These are phyloP conservation scores for Leishmania major DNA, from an alignment of 208 protist genomes.

Conservation along the genomic window DNA sequence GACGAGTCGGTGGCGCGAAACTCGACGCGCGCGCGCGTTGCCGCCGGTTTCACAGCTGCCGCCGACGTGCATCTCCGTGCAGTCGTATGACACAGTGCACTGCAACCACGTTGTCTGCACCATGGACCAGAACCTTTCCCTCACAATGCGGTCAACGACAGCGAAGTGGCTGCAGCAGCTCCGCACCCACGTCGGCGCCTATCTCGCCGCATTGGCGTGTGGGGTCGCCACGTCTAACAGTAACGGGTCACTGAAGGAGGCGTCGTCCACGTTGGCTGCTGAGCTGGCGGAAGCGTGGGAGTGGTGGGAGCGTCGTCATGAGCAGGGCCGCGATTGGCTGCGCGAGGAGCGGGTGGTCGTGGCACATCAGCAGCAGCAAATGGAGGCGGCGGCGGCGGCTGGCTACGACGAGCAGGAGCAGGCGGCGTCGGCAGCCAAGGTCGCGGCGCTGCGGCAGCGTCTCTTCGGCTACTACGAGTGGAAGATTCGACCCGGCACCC, in stretches of 20 bases:
- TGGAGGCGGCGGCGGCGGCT: not conserved
- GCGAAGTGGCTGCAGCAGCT: conserved; percentile 72
- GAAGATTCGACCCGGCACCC: conserved; percentile 19
- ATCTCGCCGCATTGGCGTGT: conserved; percentile 37
- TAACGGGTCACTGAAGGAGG: not conserved
- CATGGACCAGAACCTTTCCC: conserved; percentile 55
- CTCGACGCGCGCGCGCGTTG: conserved; percentile 56
- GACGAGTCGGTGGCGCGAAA: conserved; percentile 79
- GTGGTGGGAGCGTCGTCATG: conserved; percentile 69
- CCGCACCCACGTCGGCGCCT: conserved; percentile 42
- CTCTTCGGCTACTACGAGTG: conserved; percentile 49
- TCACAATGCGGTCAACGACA: conserved; percentile 71
- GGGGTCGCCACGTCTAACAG: conserved; percentile 3
- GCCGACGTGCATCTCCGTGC: conserved; percentile 45
- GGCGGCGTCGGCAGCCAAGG: conserved; percentile 10
- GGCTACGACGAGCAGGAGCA: not conserved
- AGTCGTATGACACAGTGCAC: conserved; percentile 77
- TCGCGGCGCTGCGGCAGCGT: conserved; percentile 13
- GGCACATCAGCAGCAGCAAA: conserved; percentile 11
- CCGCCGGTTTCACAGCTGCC: conserved; percentile 82
- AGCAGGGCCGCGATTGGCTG: conserved; percentile 60
- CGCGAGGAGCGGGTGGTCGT: conserved; percentile 62
- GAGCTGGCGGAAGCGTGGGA: conserved; percentile 68
- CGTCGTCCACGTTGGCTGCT: conserved; percentile 7
- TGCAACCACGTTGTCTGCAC: conserved; percentile 47